A percentile compares a stretch with the other conserved stretches of the same genome.
Conservation (phyloP, 1,284 basidiomycete species). For the Sanghuangporus sanghuang region DNA sequence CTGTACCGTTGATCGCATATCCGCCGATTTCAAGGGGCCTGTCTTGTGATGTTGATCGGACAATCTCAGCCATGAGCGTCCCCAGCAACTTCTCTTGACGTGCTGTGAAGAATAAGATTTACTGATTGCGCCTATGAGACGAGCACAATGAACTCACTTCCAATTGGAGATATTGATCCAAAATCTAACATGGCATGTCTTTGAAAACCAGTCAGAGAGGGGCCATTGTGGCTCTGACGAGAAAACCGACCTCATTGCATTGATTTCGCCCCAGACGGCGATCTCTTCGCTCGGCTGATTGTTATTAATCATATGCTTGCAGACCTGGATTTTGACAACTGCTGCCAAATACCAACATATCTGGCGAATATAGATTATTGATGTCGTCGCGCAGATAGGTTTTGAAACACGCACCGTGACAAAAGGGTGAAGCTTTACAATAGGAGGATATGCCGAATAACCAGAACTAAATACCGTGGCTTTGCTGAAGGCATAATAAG, state of each 20-base stretch:
- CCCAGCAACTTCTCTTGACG: conserved; percentile 78
- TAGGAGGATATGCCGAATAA: conserved; percentile 1
- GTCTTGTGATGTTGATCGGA: conserved; percentile 73
- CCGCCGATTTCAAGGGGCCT: conserved; percentile 58
- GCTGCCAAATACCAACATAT: conserved; percentile 86
- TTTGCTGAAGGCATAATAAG: conserved; percentile 61
- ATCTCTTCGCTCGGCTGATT: conserved; percentile 65
- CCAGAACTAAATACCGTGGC: conserved; percentile 61
- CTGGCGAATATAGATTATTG: conserved; percentile 32
- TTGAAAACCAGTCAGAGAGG: conserved; percentile 23
- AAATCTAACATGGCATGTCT: conserved; percentile 76
- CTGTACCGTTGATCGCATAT: conserved; percentile 27
- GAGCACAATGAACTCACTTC: conserved; percentile 48
- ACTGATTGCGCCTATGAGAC: conserved; percentile 5
- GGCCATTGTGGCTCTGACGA: background rate
- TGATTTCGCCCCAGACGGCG: conserved; percentile 79
- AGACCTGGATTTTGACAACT: conserved; percentile 76
- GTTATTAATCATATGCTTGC: conserved; percentile 76
- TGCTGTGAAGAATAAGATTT: conserved; percentile 34
- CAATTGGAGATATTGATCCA: conserved; percentile 73
- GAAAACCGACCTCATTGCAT: conserved; percentile 58
- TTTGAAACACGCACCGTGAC: conserved; percentile 51
- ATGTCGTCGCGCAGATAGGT: conserved; percentile 15
- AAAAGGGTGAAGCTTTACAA: conserved; percentile 75
- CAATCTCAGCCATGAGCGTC: conserved; percentile 76